Evolutionary conservation across 768 basidiomycete genomes (phyloP).

Genomic region (Kwoniella sp.): DNA sequence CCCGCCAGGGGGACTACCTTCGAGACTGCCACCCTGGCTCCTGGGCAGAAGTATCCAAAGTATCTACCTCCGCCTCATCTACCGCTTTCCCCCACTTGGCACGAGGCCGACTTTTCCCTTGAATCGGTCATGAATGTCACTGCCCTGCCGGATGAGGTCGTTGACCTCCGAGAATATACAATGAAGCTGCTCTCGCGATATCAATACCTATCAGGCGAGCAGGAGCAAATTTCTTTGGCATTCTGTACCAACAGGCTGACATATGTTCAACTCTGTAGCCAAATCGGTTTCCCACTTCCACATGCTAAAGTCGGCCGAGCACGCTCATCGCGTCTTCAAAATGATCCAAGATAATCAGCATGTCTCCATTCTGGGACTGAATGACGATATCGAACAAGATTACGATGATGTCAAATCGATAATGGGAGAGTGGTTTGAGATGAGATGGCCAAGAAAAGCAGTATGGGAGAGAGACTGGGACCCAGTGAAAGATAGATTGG

Average conservation of each 20-base stretch:
- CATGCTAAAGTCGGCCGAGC: constrained; percentile 41
- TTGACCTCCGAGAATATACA: constrained; percentile 38
- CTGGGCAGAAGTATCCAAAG: constrained; percentile 18
- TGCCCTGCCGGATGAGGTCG: constrained; percentile 36
- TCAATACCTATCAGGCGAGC: constrained; percentile 48
- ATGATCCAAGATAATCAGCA: constrained; percentile 34
- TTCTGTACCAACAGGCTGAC: not conserved
- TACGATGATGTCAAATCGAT: constrained; percentile 39
- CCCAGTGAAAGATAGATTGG: constrained; percentile 17
- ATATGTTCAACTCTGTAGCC: constrained; percentile 4
- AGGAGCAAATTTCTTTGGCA: constrained; percentile 13
- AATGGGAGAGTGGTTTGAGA: constrained; percentile 42
- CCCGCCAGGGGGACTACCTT: constrained; percentile 42
- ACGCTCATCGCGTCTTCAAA: constrained; percentile 39
- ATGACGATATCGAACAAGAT: constrained; percentile 50
- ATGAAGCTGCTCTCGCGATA: constrained; percentile 53
- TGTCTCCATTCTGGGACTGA: constrained; percentile 47
- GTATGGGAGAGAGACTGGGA: constrained; percentile 46
- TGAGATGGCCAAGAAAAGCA: constrained; percentile 42
- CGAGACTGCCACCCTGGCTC: constrained; percentile 8
- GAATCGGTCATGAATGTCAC: constrained; percentile 39
- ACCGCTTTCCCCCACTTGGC: constrained; percentile 52
- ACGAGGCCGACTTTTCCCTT: constrained; percentile 52
- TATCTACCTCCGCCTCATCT: constrained; percentile 52
- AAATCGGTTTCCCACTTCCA: constrained; percentile 47